These are phyloP conservation scores for Gossypium herbaceum DNA, from an alignment of 345 rosid genomes.

Conservation along the genomic window DNA sequence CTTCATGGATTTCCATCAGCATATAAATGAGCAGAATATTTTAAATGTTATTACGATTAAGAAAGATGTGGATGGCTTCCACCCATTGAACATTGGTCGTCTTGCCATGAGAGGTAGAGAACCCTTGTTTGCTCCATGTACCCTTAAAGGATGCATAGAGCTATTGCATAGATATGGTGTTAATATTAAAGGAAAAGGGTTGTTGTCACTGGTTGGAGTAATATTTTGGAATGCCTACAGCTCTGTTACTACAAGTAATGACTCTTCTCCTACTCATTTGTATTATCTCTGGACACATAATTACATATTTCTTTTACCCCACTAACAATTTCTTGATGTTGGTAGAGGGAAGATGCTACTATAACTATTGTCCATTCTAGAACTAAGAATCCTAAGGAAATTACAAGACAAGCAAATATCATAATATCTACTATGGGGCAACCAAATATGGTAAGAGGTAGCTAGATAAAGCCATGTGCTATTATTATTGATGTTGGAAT, in stretches of 20 bases:
- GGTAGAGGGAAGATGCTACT: conserved; percentile 78
- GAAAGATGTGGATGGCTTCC: conserved; percentile 91
- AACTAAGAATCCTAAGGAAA: conserved; percentile 72
- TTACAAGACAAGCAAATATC: conserved; percentile 69
- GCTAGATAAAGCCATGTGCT: conserved; percentile 88
- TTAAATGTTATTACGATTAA: conserved; percentile 67
- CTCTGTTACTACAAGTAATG: conserved; percentile 69
- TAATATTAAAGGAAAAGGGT: conserved; percentile 72
- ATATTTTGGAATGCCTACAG: conserved; percentile 92
- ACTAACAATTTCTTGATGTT: conserved; percentile 7
- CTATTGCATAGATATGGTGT: conserved; percentile 66
- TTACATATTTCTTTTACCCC: neutral
- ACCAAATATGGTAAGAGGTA: conserved; percentile 77
- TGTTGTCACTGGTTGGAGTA: conserved; percentile 82
- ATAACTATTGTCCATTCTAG: conserved; percentile 71
- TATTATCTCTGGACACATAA: neutral
- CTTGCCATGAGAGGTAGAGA: conserved; percentile 90
- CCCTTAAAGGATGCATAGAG: conserved; percentile 92
- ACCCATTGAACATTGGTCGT: conserved; percentile 74
- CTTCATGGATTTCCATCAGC: conserved; percentile 37
- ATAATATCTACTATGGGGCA: conserved; percentile 72
- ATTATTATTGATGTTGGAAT: conserved; percentile 83
- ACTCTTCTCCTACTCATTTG: neutral
- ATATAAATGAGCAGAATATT: conserved; percentile 70
- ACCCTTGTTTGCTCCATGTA: conserved; percentile 74